Evolutionary conservation across 1,139 yeast genomes (phyloP).

Genomic region (Arxiozyma telluris): DNA sequence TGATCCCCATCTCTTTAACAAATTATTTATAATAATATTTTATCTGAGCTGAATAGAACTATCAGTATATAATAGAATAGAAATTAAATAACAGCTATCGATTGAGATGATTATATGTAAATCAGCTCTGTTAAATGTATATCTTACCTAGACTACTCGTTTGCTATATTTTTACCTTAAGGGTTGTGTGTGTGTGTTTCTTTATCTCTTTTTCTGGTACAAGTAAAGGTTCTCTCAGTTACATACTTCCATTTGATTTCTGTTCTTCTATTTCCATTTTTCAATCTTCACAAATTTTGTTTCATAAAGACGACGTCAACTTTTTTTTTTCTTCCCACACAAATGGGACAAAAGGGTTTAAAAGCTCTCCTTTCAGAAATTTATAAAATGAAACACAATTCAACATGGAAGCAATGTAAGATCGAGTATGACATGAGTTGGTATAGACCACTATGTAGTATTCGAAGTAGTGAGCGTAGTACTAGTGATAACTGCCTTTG

Average conservation of each 20-base stretch:
- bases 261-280: neutral
- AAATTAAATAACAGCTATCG: too few species aligned
- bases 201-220: neutral
- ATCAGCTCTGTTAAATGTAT: too few species aligned
- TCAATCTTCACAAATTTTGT: neutral
- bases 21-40: neutral
- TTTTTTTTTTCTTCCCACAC: too few species aligned
- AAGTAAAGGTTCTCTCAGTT: neutral
- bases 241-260: neutral
- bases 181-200: neutral
- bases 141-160: neutral
- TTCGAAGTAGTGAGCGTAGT: too few species aligned
- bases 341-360: neutral
- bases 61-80: neutral
- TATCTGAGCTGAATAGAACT: neutral
- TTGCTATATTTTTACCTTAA: neutral
- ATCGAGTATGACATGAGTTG: neutral
- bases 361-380: neutral
- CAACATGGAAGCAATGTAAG: neutral
- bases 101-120: neutral
- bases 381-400: too few species aligned
- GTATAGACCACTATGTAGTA: neutral
- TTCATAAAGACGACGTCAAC: too few species aligned
- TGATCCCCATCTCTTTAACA: constrained; percentile 21
- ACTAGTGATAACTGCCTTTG: neutral